Evolutionary conservation across 2,329 filamentous ascomycete species (phyloP).

Genomic region (Claviceps spartinae): DNA sequence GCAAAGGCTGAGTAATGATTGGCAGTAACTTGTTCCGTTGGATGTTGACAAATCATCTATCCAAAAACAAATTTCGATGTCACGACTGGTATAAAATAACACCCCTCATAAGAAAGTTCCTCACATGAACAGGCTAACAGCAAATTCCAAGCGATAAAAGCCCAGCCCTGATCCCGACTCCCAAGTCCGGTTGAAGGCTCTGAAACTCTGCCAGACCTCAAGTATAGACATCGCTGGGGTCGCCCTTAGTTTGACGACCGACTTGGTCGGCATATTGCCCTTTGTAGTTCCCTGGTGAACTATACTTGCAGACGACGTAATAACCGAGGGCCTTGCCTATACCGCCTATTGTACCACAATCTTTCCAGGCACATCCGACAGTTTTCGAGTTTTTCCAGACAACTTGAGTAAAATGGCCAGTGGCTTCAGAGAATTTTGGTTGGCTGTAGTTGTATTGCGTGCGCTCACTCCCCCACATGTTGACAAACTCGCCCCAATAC

Average conservation of each 20-base stretch:
- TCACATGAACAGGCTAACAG: no score
- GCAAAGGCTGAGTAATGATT: no score
- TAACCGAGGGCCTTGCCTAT: background rate
- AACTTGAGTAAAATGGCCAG: slow-evolving; percentile 1
- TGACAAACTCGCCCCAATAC: background rate
- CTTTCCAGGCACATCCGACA: background rate
- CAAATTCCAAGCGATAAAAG: no score
- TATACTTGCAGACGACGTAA: slow-evolving; percentile 3
- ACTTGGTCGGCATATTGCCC: background rate
- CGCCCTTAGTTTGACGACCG: background rate
- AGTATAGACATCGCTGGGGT: background rate
- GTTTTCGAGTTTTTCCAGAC: slow-evolving; percentile 1
- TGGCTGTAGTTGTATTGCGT: background rate
- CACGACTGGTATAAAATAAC: no score
- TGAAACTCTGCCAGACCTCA: no score
- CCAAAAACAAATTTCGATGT: no score
- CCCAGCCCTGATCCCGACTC: no score
- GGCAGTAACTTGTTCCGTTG: no score
- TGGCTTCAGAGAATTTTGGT: background rate
- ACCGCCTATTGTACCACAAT: background rate
- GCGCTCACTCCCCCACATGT: slow-evolving; percentile 3
- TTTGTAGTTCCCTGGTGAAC: background rate
- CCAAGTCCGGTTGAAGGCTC: no score
- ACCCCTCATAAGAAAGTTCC: no score
- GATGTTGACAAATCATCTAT: no score